Evolutionary conservation across 805 yeast genomes (phyloP).

Genomic region (Myxozyma geophila): DNA sequence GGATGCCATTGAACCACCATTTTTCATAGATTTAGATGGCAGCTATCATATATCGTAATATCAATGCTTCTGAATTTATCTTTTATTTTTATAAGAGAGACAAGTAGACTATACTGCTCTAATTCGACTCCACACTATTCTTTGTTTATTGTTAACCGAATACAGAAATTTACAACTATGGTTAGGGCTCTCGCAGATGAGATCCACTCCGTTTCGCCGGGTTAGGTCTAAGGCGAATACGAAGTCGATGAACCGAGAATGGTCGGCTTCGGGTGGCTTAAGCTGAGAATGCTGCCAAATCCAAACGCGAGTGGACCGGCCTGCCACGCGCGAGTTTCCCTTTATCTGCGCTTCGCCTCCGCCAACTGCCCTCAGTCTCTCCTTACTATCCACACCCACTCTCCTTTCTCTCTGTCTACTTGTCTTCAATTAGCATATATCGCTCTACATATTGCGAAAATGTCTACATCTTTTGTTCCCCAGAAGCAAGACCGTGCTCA

Average conservation of each 20-base stretch:
- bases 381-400: not conserved
- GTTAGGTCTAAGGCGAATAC: not conserved
- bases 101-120: too few species aligned
- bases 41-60: too few species aligned
- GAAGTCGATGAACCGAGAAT: not conserved
- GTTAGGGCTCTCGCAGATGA: not conserved
- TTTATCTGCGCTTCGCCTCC: not conserved
- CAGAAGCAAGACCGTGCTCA: constrained; percentile 32
- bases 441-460: not conserved
- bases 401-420: not conserved
- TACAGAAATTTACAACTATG: too few species aligned
- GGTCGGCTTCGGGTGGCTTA: constrained; percentile 6
- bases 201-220: not conserved
- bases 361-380: not conserved
- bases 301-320: not conserved
- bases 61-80: too few species aligned
- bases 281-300: not conserved
- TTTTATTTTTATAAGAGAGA: too few species aligned
- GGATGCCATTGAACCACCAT: too few species aligned
- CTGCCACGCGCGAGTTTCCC: not conserved
- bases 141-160: too few species aligned
- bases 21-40: too few species aligned
- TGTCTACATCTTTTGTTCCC: constrained; percentile 27
- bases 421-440: not conserved
- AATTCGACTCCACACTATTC: too few species aligned